These are phyloP conservation scores for Sporodiniella umbellata DNA, from an alignment of 371 early-diverging fungal species.

Conservation along the genomic window DNA sequence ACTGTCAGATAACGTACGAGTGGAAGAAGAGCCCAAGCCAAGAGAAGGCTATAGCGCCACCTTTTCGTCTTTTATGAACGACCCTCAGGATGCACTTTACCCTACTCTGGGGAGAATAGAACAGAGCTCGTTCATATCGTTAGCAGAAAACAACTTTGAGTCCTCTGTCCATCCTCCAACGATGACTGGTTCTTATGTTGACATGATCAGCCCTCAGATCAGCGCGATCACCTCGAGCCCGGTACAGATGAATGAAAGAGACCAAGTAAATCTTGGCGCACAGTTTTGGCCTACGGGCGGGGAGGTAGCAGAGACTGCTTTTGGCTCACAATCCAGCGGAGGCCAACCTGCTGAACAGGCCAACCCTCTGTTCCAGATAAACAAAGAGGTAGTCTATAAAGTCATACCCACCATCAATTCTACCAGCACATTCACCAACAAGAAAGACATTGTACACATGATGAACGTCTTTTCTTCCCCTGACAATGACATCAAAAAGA, in stretches of 20 bases:
- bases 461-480: conserved; percentile 36
- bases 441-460: conserved; percentile 34
- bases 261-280: background rate
- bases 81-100: conserved; percentile 7
- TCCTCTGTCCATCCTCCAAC: background rate
- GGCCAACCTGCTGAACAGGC: too few species aligned
- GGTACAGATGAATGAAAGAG: background rate
- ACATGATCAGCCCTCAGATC: too few species aligned
- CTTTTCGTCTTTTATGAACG: background rate
- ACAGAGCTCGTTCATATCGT: too few species aligned
- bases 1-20: conserved; percentile 38
- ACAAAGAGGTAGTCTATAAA: background rate
- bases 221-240: too few species aligned
- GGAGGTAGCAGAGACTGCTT: too few species aligned
- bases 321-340: too few species aligned
- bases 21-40: conserved; percentile 21
- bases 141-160: too few species aligned
- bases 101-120: conserved; percentile 9
- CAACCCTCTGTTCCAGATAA: background rate
- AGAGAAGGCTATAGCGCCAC: background rate
- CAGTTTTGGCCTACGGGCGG: too few species aligned
- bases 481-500: background rate
- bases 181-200: too few species aligned
- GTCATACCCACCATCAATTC: conserved; percentile 5
- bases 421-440: conserved; percentile 10